These are phyloP conservation scores for Avena eriantha DNA, from an alignment of 176 grass and related monocot genomes.

Conservation along the genomic window DNA sequence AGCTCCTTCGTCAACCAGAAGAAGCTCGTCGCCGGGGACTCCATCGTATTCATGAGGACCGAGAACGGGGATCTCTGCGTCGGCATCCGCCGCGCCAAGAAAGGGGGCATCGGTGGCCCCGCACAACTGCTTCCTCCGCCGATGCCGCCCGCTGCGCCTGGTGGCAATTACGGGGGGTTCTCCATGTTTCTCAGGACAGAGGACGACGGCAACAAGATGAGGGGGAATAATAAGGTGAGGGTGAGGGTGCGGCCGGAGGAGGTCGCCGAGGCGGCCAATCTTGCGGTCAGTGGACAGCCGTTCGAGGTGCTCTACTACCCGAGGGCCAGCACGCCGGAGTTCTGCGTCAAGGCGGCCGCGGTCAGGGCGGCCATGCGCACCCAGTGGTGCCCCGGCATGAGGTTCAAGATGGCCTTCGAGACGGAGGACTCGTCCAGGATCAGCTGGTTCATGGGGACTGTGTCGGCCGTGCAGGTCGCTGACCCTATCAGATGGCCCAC, in stretches of 20 bases:
- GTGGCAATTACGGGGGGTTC: slow-evolving; percentile 54
- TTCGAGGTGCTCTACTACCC: slow-evolving; percentile 91
- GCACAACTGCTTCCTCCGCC: slow-evolving; percentile 43
- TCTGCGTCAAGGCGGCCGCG: slow-evolving; percentile 65
- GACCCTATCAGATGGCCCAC: slow-evolving; percentile 82
- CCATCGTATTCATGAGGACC: slow-evolving; percentile 95
- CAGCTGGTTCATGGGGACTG: slow-evolving; percentile 98
- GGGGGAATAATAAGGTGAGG: slow-evolving; percentile 48
- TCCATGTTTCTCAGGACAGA: slow-evolving; percentile 77
- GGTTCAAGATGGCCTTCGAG: slow-evolving; percentile 99
- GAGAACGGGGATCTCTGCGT: slow-evolving; percentile 92
- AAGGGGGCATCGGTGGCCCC: slow-evolving; percentile 57
- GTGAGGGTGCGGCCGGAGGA: slow-evolving; percentile 70
- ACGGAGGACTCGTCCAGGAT: slow-evolving; percentile 92
- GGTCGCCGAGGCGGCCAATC: slow-evolving; percentile 69
- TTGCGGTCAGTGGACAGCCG: slow-evolving; percentile 62
- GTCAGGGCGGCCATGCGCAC: slow-evolving; percentile 72
- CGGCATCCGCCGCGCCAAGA: slow-evolving; percentile 93
- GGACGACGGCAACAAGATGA: slow-evolving; percentile 48
- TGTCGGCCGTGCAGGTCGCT: slow-evolving; percentile 78
- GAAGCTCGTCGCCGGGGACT: slow-evolving; percentile 99
- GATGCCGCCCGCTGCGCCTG: background rate
- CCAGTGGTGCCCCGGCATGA: slow-evolving; percentile 80
- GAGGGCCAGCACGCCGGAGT: slow-evolving; percentile 84
- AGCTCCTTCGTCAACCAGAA: slow-evolving; percentile 99